These are phyloP conservation scores for Domatiomyces catenatus DNA, from an alignment of 2,329 filamentous ascomycete species.

Conservation along the genomic window DNA sequence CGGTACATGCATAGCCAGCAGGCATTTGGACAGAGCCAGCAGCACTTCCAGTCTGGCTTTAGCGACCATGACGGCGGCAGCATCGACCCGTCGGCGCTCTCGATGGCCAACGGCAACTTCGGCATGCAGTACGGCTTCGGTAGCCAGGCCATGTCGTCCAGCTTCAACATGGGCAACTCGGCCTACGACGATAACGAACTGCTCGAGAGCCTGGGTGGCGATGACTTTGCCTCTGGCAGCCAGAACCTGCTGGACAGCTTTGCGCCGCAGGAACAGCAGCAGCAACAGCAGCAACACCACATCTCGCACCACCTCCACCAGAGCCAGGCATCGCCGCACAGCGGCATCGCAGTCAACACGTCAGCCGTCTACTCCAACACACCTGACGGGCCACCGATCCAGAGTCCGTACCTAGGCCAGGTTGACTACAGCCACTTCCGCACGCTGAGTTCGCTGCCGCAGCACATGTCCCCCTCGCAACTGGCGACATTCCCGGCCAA, in stretches of 20 bases:
- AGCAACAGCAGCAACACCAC: constrained; percentile 24
- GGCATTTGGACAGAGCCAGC: constrained; percentile 6
- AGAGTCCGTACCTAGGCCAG: constrained; percentile 66
- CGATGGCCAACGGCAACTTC: constrained; percentile 42
- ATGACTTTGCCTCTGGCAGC: constrained; percentile 10
- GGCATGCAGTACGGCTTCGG: constrained; percentile 40
- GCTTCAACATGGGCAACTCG: constrained; percentile 63
- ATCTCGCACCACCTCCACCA: constrained; percentile 33
- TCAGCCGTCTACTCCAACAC: constrained; percentile 71
- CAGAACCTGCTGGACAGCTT: neutral
- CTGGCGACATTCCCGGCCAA: constrained; percentile 39
- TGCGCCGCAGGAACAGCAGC: neutral
- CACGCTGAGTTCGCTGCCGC: constrained; percentile 32
- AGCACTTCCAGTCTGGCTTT: constrained; percentile 31
- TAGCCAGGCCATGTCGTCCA: constrained; percentile 50
- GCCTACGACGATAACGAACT: constrained; percentile 68
- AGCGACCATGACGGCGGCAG: constrained; percentile 35
- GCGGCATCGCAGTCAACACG: constrained; percentile 44
- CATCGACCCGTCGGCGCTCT: constrained; percentile 75
- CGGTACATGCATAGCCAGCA: constrained; percentile 28
- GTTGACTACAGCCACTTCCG: constrained; percentile 68
- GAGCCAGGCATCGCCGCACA: constrained; percentile 25
- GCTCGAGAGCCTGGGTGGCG: constrained; percentile 48
- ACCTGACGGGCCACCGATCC: constrained; percentile 78
- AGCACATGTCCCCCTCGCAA: constrained; percentile 24